Conservation (phyloP, 345 rosid genomes). For the Citrus australasica region DNA sequence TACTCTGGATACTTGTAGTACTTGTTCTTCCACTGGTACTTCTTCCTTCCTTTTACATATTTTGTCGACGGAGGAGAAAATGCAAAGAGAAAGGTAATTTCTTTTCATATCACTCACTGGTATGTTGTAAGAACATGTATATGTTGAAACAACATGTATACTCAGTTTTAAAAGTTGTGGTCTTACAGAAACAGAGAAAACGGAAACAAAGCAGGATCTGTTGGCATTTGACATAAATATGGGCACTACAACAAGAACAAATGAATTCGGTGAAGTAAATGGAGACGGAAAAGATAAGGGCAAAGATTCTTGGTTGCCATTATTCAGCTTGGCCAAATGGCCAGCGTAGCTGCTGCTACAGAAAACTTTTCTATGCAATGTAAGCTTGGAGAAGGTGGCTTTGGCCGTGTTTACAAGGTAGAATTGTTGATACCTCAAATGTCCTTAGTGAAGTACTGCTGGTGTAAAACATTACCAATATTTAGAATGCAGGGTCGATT, state of each 20-base stretch:
- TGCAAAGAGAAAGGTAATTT: slow-evolving; percentile 3
- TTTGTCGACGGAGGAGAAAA: slow-evolving; percentile 3
- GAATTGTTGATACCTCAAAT: not conserved
- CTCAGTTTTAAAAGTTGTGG: not conserved
- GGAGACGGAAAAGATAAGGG: not conserved
- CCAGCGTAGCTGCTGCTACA: slow-evolving; percentile 21
- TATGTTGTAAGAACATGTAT: too few species aligned
- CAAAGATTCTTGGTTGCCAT: slow-evolving; percentile 12
- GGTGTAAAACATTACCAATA: too few species aligned
- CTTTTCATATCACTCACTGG: not conserved
- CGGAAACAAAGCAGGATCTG: slow-evolving; percentile 9
- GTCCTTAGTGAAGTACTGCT: not conserved
- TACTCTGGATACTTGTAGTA: not conserved
- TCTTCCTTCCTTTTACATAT: not conserved
- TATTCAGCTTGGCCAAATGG: slow-evolving; percentile 28
- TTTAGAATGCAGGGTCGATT: slow-evolving; percentile 16
- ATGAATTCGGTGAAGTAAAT: not conserved
- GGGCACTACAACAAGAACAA: not conserved
- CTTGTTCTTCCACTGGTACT: not conserved
- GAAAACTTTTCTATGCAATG: slow-evolving; percentile 19
- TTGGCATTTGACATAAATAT: slow-evolving; percentile 15
- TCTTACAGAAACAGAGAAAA: not conserved
- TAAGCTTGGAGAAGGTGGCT: slow-evolving; percentile 40
- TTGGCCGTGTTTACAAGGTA: slow-evolving; percentile 27
- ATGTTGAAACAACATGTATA: too few species aligned